phyloP scores from a whole-genome alignment of 495 filamentous ascomycete genomes.

The Daldinia grandis region DNA sequence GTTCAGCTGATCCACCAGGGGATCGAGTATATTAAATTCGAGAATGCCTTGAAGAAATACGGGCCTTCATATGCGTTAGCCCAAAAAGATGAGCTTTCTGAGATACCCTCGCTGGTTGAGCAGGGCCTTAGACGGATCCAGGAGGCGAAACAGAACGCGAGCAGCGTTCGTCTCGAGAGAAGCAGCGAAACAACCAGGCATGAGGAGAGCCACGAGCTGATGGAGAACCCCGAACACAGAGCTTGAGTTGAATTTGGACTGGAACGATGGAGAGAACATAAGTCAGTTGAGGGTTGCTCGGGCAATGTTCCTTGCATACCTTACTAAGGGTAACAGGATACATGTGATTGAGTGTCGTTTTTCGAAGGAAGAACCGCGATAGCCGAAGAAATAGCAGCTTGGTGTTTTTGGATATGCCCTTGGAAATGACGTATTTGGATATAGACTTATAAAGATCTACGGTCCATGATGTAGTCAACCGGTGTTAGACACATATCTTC shows the following conservation, averaged over 20 bases:
- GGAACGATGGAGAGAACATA: neutral
- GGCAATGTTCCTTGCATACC: neutral
- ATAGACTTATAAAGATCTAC: neutral
- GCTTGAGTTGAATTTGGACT: neutral
- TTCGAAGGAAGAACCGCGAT: neutral
- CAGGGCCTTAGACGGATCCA: slow-evolving; percentile 10
- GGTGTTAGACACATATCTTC: neutral
- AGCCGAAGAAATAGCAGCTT: neutral
- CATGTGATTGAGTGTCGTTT: neutral
- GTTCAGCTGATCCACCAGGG: slow-evolving; percentile 40
- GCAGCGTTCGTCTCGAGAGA: slow-evolving; percentile 8
- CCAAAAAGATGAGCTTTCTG: neutral
- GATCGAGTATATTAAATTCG: slow-evolving; percentile 46
- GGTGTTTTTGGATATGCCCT: neutral
- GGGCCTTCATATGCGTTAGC: slow-evolving; percentile 20
- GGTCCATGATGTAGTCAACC: neutral
- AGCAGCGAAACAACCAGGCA: neutral
- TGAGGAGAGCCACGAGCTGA: slow-evolving; percentile 33
- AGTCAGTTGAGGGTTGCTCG: neutral
- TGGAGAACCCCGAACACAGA: neutral
- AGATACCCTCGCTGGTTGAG: slow-evolving; percentile 4
- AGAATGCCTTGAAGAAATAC: slow-evolving; percentile 25
- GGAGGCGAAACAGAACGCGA: slow-evolving; percentile 1
- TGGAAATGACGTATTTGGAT: neutral
- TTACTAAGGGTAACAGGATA: neutral